These are phyloP conservation scores for Metschnikowia anglica DNA, from an alignment of 805 yeast species.

Conservation along the genomic window DNA sequence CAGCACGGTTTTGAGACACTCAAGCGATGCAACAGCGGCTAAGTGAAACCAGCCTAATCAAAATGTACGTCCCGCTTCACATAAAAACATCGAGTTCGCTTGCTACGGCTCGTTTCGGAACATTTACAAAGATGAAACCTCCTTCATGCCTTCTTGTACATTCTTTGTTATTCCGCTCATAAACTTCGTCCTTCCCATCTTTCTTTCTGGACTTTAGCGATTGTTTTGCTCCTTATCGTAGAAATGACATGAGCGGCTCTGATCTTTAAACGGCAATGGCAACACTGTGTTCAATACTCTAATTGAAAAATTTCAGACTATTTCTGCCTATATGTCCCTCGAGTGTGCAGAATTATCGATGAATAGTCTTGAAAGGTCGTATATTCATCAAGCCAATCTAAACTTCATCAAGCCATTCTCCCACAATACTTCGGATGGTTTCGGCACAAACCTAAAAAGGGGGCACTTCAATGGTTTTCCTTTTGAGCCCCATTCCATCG, in stretches of 20 bases:
- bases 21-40: no score
- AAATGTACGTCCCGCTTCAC: no score
- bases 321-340: neutral
- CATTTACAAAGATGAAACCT: no score
- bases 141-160: no score
- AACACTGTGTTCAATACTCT: no score
- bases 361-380: constrained; percentile 14
- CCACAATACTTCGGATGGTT: neutral
- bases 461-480: neutral
- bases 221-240: neutral
- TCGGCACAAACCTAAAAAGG: neutral
- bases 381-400: constrained; percentile 15
- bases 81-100: no score
- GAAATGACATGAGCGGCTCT: neutral
- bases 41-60: no score
- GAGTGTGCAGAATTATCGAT: constrained; percentile 6
- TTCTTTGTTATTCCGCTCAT: no score
- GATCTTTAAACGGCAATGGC: neutral
- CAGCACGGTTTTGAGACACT: no score
- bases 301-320: neutral
- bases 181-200: no score
- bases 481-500: neutral
- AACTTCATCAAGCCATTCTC: neutral
- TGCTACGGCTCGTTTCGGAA: no score
- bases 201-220: no score